phyloP scores from a whole-genome alignment of 371 early-diverging fungal genomes.

The Mucor circinelloides region DNA sequence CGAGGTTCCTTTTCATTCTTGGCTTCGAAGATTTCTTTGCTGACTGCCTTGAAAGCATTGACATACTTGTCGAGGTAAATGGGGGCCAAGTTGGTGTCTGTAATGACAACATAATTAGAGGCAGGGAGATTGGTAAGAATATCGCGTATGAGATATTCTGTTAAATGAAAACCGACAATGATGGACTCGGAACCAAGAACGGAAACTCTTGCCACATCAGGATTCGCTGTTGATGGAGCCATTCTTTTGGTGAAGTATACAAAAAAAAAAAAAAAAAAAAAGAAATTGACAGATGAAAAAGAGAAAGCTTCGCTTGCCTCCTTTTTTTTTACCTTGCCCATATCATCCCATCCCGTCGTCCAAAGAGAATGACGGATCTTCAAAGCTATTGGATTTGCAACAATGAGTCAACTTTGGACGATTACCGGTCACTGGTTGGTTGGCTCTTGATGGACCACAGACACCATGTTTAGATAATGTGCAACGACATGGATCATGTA shows the following conservation, averaged over 20 bases:
- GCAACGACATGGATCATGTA: too few species aligned
- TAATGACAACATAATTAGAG: constrained; percentile 87
- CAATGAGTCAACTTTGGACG: constrained; percentile 8
- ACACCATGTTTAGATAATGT: too few species aligned
- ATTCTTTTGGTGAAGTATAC: not conserved
- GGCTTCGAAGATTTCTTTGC: constrained; percentile 23
- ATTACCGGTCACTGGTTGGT: constrained; percentile 8
- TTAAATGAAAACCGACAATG: constrained; percentile 83
- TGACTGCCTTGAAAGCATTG: constrained; percentile 45
- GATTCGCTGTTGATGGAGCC: constrained; percentile 9
- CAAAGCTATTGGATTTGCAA: constrained; percentile 9
- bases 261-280: not conserved
- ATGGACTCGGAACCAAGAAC: constrained; percentile 90
- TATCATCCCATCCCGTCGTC: not conserved
- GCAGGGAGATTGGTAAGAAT: constrained; percentile 74
- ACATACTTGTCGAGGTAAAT: constrained; percentile 70
- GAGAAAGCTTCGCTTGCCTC: not conserved
- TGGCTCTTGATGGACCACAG: not conserved
- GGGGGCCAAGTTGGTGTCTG: constrained; percentile 84
- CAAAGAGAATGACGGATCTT: not conserved
- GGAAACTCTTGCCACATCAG: constrained; percentile 74
- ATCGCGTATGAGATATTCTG: constrained; percentile 74
- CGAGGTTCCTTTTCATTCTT: constrained; percentile 51
- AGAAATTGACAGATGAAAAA: not conserved
- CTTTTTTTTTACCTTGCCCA: not conserved